Base-by-base conservation (phyloP, 2,329 filamentous ascomycete genomes). In the Venturia pyrina region DNA sequence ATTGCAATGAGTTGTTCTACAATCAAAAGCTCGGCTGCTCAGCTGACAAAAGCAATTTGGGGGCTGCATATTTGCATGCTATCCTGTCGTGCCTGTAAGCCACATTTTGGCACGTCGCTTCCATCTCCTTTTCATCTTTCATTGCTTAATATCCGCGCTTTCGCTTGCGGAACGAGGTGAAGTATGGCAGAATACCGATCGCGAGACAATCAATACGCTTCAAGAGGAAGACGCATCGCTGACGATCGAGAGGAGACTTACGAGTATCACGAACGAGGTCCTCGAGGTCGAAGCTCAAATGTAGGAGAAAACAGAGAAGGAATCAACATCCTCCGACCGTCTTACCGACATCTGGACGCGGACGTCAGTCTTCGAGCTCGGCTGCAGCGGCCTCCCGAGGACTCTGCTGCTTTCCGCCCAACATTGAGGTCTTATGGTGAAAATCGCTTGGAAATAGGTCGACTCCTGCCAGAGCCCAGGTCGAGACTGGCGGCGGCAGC, bases 351-450 rank as follows among this genome's bases (percentile, higher is more conserved):
- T 21, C 53, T 59, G 32, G 53, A 59, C 15, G 53, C 28, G 32
- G 53, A 59, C 32, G 32, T 37, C 32, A 34, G 37, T n/a, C 53
- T 59, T 59, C 53, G 53, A 59, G 53, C 53, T 59, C 53, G 53
- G 24, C 32, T 59, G 24, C 53, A 59, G n/a, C 53, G 53, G 28
- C 24, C 53, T 34, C 53, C 53, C 24, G 32, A 59, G 7, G 53
- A 34, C 28, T 37, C 13, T 37, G 28, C 53, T 34, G 32, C 53
- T 34, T 59, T 59, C 5, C 53, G 32, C 15, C 3, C 32, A 15
- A 21, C 15, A 24, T 8, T n/a, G 13, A 37, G 28, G 7, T 32
- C 53, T 37, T 59, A 34, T 19, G 53, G 53, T 21, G 28, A 19
- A 37, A 34, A n/a, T 15, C 28, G 28, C 19, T 19, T 32, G n/a